Evolutionary conservation across 2,329 filamentous ascomycete species (phyloP).

Genomic region (Cordyceps tenuipes): DNA sequence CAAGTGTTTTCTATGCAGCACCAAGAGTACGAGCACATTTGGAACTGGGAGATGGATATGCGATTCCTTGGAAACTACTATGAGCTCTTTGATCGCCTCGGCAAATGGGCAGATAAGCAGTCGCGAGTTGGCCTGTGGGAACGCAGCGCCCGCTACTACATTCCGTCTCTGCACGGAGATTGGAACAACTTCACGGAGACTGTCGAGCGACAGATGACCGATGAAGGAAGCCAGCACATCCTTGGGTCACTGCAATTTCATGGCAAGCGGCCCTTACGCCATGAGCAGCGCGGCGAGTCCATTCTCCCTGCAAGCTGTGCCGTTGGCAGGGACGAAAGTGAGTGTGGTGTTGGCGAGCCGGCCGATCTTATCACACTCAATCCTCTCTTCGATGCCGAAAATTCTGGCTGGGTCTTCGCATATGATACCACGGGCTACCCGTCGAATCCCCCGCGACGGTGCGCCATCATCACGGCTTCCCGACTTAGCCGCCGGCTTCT

Average conservation of each 20-base stretch:
- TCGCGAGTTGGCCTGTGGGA: slow-evolving; percentile 70
- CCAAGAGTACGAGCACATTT: slow-evolving; percentile 58
- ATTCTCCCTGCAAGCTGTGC: slow-evolving; percentile 48
- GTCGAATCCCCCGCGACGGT: slow-evolving; percentile 56
- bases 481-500: slow-evolving; percentile 60
- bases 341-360: slow-evolving; percentile 62
- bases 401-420: slow-evolving; percentile 65
- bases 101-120: slow-evolving; percentile 58
- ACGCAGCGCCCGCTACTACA: slow-evolving; percentile 67
- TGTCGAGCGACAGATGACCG: slow-evolving; percentile 52
- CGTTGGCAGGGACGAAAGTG: slow-evolving; percentile 38
- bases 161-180: slow-evolving; percentile 58
- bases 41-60: slow-evolving; percentile 66
- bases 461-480: slow-evolving; percentile 62
- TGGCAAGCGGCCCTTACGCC: slow-evolving; percentile 36
- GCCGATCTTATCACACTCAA: slow-evolving; percentile 73
- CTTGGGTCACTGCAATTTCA: slow-evolving; percentile 58
- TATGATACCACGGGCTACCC: slow-evolving; percentile 64
- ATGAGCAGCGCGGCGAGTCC: slow-evolving; percentile 44
- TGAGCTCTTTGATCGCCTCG: slow-evolving; percentile 62
- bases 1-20: slow-evolving; percentile 57
- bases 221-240: slow-evolving; percentile 45
- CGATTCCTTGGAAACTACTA: slow-evolving; percentile 59
- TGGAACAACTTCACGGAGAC: slow-evolving; percentile 65
- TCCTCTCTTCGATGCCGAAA: slow-evolving; percentile 63